Evolutionary conservation across 495 filamentous ascomycete genomes (phyloP).

Genomic region (Emericellopsis terricola): DNA sequence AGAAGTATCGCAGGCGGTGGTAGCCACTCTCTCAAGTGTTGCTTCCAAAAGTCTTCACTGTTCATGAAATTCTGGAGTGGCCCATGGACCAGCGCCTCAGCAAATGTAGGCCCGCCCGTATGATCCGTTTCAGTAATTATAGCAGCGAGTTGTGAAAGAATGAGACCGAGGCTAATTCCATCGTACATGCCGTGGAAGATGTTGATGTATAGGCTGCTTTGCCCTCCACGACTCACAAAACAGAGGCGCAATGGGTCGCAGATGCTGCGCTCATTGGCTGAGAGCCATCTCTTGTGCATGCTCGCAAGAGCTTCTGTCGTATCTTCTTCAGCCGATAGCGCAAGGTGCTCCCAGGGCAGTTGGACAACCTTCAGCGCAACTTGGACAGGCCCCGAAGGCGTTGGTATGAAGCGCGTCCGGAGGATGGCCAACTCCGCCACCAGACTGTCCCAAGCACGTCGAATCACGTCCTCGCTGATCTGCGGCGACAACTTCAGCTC

Average conservation of each 20-base stretch:
- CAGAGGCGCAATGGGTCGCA: conserved; percentile 18
- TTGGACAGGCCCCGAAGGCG: conserved; percentile 55
- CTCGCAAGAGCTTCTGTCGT: conserved; percentile 12
- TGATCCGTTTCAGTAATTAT: conserved; percentile 4
- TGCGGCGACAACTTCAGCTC: conserved; percentile 27
- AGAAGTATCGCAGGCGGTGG: too few species aligned
- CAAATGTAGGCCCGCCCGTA: conserved; percentile 21
- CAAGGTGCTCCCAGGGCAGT: conserved; percentile 29
- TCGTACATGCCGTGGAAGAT: conserved; percentile 86
- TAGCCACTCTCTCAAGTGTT: conserved; percentile 13
- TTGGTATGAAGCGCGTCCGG: conserved; percentile 44
- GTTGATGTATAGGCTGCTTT: conserved; percentile 32
- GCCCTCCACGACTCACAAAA: conserved; percentile 14
- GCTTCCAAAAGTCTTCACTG: conserved; percentile 50
- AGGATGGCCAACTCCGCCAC: conserved; percentile 36
- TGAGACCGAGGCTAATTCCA: conserved; percentile 52
- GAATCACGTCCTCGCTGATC: conserved; percentile 24
- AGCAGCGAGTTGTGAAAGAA: conserved; percentile 38
- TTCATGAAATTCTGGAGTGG: conserved; percentile 34
- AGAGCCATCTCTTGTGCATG: conserved; percentile 23
- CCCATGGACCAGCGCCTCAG: conserved; percentile 33
- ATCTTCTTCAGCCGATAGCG: conserved; percentile 7
- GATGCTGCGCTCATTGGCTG: conserved; percentile 9
- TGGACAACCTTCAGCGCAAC: conserved; percentile 30
- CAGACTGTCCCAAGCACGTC: conserved; percentile 29